A percentile compares a stretch with the other conserved stretches of the same genome.
These are phyloP conservation scores for Didymella exigua DNA, from an alignment of 2,329 filamentous ascomycete species.

Conservation along the genomic window DNA sequence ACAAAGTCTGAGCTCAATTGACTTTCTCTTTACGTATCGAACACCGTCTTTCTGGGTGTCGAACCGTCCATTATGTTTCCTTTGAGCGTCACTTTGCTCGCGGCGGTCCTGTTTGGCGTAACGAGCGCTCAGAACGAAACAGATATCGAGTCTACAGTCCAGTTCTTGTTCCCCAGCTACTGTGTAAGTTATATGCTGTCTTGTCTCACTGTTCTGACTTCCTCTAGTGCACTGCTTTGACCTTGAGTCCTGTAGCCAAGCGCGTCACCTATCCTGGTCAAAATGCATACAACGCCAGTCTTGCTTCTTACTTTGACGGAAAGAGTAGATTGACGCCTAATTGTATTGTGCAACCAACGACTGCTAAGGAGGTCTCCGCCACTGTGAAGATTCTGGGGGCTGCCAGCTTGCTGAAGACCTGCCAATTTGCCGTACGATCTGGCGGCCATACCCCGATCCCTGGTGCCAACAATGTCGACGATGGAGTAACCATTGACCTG, in stretches of 20 bases:
- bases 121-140: conserved; percentile 10
- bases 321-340: conserved; percentile 20
- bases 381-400: conserved; percentile 18
- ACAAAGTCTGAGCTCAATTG: too few relatives aligned
- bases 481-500: conserved; percentile 28
- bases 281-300: conserved; percentile 14
- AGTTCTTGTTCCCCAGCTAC: conserved; percentile 11
- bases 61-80: conserved; percentile 8
- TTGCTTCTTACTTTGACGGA: conserved; percentile 23
- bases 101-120: conserved; percentile 2
- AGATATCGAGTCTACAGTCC: conserved; percentile 8
- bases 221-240: conserved; percentile 13
- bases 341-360: conserved; percentile 27
- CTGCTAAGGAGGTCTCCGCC: conserved; percentile 20
- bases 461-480: conserved; percentile 21
- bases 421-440: conserved; percentile 21
- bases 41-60: background rate
- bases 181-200: conserved; percentile 8
- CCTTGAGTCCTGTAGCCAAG: conserved; percentile 5
- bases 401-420: conserved; percentile 1
- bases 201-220: conserved; percentile 4
- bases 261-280: conserved; percentile 16
- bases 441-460: conserved; percentile 24
- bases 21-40: too few relatives aligned
- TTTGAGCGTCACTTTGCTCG: conserved; percentile 4